A percentile compares a stretch with the other conserved stretches of the same genome.
phyloP scores from a whole-genome alignment of 306 rosid genomes.

The Rubus parviflorus region DNA sequence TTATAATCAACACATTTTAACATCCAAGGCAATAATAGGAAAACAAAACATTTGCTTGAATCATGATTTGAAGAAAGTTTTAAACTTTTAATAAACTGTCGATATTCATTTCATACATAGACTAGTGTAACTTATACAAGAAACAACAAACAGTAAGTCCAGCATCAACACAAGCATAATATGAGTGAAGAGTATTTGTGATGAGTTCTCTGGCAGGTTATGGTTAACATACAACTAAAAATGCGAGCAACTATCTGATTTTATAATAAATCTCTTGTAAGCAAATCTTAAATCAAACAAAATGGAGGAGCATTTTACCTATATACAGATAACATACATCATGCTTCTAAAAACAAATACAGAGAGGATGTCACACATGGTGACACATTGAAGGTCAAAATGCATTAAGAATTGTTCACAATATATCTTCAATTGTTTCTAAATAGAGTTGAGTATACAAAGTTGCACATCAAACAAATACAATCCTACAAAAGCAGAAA shows the following conservation, averaged over 20 bases:
- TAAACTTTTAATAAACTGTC: not conserved
- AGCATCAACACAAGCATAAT: not conserved
- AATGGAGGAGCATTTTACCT: not conserved
- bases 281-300: not conserved
- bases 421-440: not conserved
- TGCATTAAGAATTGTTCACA: not conserved
- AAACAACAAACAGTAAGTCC: not conserved
- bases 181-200: not conserved
- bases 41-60: not conserved
- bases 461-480: not conserved
- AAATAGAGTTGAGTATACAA: not conserved
- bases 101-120: not conserved
- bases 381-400: not conserved
- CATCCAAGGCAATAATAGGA: too few relatives aligned
- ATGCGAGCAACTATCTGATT: slow-evolving; percentile 1
- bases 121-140: not conserved
- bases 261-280: not conserved
- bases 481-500: not conserved
- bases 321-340: not conserved
- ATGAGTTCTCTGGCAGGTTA: not conserved
- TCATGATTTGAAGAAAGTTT: not conserved
- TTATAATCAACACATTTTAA: not conserved
- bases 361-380: not conserved
- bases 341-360: not conserved
- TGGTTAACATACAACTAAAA: not conserved